These are phyloP conservation scores for Hygrocybe punicea DNA, from an alignment of 768 basidiomycete genomes.

Conservation along the genomic window DNA sequence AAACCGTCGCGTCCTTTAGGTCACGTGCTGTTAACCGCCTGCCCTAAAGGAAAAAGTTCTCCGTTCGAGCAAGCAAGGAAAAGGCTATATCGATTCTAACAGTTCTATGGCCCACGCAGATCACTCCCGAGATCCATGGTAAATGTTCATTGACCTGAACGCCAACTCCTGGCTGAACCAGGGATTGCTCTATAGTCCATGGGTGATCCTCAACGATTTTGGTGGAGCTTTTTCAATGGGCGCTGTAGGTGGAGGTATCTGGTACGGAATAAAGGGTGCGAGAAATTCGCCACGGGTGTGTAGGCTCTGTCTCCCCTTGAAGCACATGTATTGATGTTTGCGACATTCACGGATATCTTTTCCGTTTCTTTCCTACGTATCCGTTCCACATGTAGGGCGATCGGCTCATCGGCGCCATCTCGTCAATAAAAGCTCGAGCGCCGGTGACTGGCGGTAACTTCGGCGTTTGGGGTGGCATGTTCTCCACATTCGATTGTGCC, in stretches of 20 bases:
- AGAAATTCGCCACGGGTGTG: slow-evolving; percentile 91
- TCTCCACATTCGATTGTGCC: slow-evolving; percentile 97
- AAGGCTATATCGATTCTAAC: not conserved
- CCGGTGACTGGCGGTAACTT: slow-evolving; percentile 98
- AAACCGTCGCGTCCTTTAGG: not conserved
- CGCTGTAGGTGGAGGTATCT: slow-evolving; percentile 94
- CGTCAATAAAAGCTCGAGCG: slow-evolving; percentile 95
- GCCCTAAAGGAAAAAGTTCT: not conserved
- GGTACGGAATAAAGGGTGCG: slow-evolving; percentile 98
- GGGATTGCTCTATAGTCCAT: slow-evolving; percentile 59
- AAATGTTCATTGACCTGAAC: slow-evolving; percentile 15
- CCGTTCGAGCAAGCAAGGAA: too few species aligned
- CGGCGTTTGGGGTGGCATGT: slow-evolving; percentile 95
- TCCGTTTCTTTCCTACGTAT: slow-evolving; percentile 9
- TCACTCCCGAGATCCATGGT: slow-evolving; percentile 94
- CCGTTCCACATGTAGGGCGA: slow-evolving; percentile 62
- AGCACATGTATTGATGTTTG: not conserved
- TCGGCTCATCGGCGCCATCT: slow-evolving; percentile 87
- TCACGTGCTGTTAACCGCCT: not conserved
- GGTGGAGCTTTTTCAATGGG: slow-evolving; percentile 98
- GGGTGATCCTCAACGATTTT: slow-evolving; percentile 98
- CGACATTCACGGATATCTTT: not conserved
- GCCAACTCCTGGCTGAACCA: not conserved
- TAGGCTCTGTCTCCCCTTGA: slow-evolving; percentile 9
- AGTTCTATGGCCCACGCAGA: slow-evolving; percentile 80